Conservation (phyloP, 2,329 filamentous ascomycete genomes). For the Salinomyces thailandicus region DNA sequence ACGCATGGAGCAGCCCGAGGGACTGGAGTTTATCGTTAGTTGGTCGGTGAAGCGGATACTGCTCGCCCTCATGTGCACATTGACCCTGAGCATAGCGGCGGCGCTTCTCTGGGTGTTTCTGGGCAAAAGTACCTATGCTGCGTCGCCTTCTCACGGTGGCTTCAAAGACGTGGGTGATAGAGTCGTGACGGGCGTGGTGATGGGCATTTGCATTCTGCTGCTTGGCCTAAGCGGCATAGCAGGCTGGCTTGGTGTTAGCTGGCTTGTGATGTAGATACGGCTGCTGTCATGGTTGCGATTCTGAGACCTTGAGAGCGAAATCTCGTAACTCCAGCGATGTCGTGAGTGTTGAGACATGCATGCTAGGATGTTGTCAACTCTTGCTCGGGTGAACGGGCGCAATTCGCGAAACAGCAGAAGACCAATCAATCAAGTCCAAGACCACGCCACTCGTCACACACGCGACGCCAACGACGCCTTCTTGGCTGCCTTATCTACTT, state of each 20-base stretch:
- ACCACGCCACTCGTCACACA: too few relatives aligned
- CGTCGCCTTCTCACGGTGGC: conserved; percentile 12
- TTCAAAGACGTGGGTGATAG: conserved; percentile 25
- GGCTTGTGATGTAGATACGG: conserved; percentile 23
- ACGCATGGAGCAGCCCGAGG: conserved; percentile 20
- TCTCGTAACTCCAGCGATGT: too few relatives aligned
- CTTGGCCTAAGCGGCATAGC: conserved; percentile 24
- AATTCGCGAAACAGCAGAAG: too few relatives aligned
- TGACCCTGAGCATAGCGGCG: conserved; percentile 21
- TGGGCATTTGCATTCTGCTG: conserved; percentile 27
- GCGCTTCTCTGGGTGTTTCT: conserved; percentile 29
- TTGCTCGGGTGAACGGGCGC: too few relatives aligned
- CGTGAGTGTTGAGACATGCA: too few relatives aligned
- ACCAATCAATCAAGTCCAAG: too few relatives aligned
- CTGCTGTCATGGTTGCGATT: too few relatives aligned
- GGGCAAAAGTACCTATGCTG: conserved; percentile 17
- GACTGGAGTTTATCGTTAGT: conserved; percentile 27
- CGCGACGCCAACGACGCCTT: too few relatives aligned
- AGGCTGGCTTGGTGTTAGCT: conserved; percentile 30
- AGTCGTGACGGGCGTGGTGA: conserved; percentile 23
- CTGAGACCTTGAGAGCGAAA: too few relatives aligned
- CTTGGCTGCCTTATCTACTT: too few relatives aligned
- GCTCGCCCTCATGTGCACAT: conserved; percentile 18
- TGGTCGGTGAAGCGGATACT: conserved; percentile 25
- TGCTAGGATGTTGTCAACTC: too few relatives aligned